phyloP scores from a whole-genome alignment of 1,284 basidiomycete genomes.

The Coniferiporia sulphurascens region DNA sequence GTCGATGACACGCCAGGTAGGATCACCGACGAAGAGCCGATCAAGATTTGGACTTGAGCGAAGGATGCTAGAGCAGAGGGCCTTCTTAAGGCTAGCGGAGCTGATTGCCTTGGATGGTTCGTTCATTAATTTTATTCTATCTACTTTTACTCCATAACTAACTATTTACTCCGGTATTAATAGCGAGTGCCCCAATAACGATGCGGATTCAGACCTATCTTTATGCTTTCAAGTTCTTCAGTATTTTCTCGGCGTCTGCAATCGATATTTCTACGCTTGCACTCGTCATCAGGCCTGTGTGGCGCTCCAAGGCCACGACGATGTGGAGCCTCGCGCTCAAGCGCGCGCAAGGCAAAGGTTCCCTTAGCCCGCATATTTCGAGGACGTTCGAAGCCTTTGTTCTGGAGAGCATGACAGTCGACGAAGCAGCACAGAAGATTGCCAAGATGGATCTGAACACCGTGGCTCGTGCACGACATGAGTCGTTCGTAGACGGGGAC shows the following conservation, averaged over 20 bases:
- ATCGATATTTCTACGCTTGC: slow-evolving; percentile 54
- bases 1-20: slow-evolving; percentile 25
- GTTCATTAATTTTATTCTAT: slow-evolving; percentile 16
- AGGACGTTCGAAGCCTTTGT: slow-evolving; percentile 51
- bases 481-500: neutral
- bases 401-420: slow-evolving; percentile 44
- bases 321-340: slow-evolving; percentile 32
- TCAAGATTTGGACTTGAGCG: slow-evolving; percentile 32
- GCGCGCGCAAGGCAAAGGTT: slow-evolving; percentile 27
- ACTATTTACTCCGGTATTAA: slow-evolving; percentile 14
- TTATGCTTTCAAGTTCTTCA: slow-evolving; percentile 41
- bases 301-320: slow-evolving; percentile 32
- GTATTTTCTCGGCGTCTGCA: slow-evolving; percentile 34
- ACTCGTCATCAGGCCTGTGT: slow-evolving; percentile 43
- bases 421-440: slow-evolving; percentile 42
- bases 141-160: neutral
- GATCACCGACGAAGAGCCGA: slow-evolving; percentile 26
- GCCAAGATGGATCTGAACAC: slow-evolving; percentile 24
- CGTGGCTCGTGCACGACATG: slow-evolving; percentile 15
- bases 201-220: slow-evolving; percentile 47
- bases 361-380: slow-evolving; percentile 26
- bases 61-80: slow-evolving; percentile 43
- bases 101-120: slow-evolving; percentile 41
- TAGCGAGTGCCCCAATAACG: slow-evolving; percentile 34
- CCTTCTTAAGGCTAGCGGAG: slow-evolving; percentile 51